Conservation (phyloP, 257 asterid species). For the Scutellaria barbata region DNA sequence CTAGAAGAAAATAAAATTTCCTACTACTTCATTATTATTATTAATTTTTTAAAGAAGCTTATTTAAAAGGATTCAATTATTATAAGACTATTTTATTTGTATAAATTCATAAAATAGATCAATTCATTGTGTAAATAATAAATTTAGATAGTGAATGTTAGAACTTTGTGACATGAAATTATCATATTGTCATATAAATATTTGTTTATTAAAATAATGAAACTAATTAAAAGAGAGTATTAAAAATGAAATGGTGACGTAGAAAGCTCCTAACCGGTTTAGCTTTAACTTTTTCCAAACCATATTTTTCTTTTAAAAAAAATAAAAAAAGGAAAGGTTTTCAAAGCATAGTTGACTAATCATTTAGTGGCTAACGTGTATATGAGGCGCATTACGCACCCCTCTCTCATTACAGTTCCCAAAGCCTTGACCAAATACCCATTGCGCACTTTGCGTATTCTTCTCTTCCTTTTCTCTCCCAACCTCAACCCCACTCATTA, state of each 20-base stretch:
- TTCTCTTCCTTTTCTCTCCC: conserved; percentile 44
- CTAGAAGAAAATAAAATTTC: too few species aligned
- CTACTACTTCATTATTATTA: background rate
- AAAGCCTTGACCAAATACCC: conserved; percentile 53
- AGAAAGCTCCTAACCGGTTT: conserved; percentile 29
- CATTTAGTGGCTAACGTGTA: conserved; percentile 28
- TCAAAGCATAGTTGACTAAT: conserved; percentile 57
- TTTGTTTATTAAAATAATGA: background rate
- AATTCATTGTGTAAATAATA: too few species aligned
- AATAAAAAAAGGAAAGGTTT: conserved; percentile 3
- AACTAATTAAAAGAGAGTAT: background rate
- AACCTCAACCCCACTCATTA: conserved; percentile 40
- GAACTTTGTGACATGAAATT: too few species aligned
- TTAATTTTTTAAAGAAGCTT: too few species aligned
- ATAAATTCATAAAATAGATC: too few species aligned
- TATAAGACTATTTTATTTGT: too few species aligned
- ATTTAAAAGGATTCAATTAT: too few species aligned
- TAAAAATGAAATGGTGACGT: conserved; percentile 28
- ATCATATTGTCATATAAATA: too few species aligned
- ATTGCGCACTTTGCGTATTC: conserved; percentile 68
- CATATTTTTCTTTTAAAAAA: background rate
- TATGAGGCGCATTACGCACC: conserved; percentile 48
- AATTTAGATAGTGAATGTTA: too few species aligned
- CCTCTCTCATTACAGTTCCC: conserved; percentile 36
- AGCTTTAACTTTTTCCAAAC: conserved; percentile 43